phyloP scores from a whole-genome alignment of 176 grass and related monocot genomes.

The Echinochloa phyllopogon region DNA sequence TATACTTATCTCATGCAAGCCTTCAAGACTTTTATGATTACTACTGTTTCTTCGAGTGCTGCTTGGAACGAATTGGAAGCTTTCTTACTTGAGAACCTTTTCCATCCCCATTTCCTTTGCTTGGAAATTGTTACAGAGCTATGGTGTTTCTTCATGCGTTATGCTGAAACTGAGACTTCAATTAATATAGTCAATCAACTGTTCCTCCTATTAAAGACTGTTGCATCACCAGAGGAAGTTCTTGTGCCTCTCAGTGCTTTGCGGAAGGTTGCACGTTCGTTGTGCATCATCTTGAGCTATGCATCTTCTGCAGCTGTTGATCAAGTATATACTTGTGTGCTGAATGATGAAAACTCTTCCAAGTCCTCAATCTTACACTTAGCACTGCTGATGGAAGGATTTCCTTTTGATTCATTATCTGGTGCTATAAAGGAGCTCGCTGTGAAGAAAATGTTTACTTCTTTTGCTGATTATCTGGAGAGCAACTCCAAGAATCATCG shows the following conservation, averaged over 20 bases:
- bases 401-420: constrained; percentile 83
- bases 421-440: constrained; percentile 57
- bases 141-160: constrained; percentile 75
- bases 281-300: constrained; percentile 73
- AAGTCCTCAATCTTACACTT: constrained; percentile 53
- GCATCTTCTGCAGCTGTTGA: constrained; percentile 63
- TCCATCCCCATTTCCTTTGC: constrained; percentile 82
- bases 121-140: constrained; percentile 83
- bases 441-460: constrained; percentile 61
- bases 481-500: constrained; percentile 56
- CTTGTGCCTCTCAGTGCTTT: constrained; percentile 56
- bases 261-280: constrained; percentile 59
- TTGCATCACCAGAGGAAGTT: constrained; percentile 60
- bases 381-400: constrained; percentile 80
- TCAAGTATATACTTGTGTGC: constrained; percentile 59
- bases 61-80: constrained; percentile 72
- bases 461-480: constrained; percentile 72
- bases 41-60: constrained; percentile 63
- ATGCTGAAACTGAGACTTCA: constrained; percentile 59
- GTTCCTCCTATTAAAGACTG: constrained; percentile 62
- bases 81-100: constrained; percentile 79
- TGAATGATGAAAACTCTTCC: constrained; percentile 61
- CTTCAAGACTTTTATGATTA: constrained; percentile 80
- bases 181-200: constrained; percentile 61
- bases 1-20: constrained; percentile 73